Percentiles rank a stretch among this genome's conserved stretches.
Conservation (phyloP, 202 grass and related monocot genomes). For the Panicum virgatum region DNA sequence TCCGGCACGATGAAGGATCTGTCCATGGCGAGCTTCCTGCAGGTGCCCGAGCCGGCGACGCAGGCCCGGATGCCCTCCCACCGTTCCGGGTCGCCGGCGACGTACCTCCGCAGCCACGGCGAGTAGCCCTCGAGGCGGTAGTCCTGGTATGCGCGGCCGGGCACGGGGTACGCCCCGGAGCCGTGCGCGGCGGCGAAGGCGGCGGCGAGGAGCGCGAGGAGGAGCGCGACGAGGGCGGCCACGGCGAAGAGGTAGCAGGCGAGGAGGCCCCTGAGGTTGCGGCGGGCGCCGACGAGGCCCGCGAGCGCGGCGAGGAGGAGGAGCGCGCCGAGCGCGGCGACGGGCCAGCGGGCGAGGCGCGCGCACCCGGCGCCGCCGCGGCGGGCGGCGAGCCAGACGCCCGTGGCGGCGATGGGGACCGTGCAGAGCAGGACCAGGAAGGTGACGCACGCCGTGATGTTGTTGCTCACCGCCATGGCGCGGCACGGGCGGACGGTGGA, state of each 20-base stretch:
- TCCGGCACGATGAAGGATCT: slow-evolving; percentile 54
- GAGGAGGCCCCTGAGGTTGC: slow-evolving; percentile 71
- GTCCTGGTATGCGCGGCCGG: slow-evolving; percentile 57
- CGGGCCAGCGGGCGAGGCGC: slow-evolving; percentile 60
- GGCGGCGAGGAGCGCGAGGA: slow-evolving; percentile 65
- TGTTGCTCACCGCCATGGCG: slow-evolving; percentile 79
- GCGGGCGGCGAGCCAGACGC: slow-evolving; percentile 70
- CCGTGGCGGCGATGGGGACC: slow-evolving; percentile 57
- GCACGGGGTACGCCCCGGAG: slow-evolving; percentile 38
- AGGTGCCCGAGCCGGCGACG: slow-evolving; percentile 49
- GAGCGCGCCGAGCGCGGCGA: slow-evolving; percentile 52
- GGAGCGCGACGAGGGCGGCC: slow-evolving; percentile 59
- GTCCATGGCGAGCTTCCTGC: slow-evolving; percentile 49
- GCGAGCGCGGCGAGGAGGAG: slow-evolving; percentile 69
- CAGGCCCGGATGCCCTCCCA: slow-evolving; percentile 60
- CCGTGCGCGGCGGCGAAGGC: slow-evolving; percentile 64
- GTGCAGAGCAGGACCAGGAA: slow-evolving; percentile 71
- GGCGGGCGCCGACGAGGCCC: slow-evolving; percentile 60
- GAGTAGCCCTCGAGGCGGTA: slow-evolving; percentile 80
- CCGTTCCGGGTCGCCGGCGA: slow-evolving; percentile 7
- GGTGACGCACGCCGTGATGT: slow-evolving; percentile 82
- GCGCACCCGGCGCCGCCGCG: slow-evolving; percentile 70
- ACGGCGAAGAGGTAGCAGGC: slow-evolving; percentile 86
- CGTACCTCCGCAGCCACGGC: slow-evolving; percentile 51
- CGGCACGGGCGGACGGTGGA: background rate